A percentile compares a stretch with the other conserved stretches of the same genome.
Evolutionary conservation across 73 alveolate genomes (phyloP).

Genomic region (Blepharisma japonicum): DNA sequence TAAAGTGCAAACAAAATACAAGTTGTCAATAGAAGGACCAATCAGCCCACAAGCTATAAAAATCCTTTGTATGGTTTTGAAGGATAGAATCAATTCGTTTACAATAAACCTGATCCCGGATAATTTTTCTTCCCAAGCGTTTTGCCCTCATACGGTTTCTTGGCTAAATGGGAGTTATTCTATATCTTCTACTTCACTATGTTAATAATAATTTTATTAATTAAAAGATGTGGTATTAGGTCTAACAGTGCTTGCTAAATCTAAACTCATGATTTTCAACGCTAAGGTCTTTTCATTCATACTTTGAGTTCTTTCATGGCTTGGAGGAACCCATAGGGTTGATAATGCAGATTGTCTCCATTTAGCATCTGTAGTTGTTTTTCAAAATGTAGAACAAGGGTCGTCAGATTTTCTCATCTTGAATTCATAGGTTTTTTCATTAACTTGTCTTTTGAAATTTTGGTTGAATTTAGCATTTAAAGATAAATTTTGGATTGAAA

Average conservation of each 20-base stretch:
- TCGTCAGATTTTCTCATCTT: slow-evolving; percentile 40
- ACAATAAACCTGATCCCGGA: too few species aligned
- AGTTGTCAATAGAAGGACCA: too few species aligned
- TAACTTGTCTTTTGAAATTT: slow-evolving; percentile 42
- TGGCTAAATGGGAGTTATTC: too few species aligned
- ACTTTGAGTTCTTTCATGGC: slow-evolving; percentile 37
- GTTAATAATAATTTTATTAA: too few species aligned
- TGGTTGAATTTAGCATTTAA: slow-evolving; percentile 59
- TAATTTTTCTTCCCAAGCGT: too few species aligned
- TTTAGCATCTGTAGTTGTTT: slow-evolving; percentile 42
- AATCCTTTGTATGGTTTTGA: too few species aligned
- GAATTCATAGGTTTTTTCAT: slow-evolving; percentile 45
- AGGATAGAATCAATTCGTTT: too few species aligned
- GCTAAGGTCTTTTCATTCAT: slow-evolving; percentile 50
- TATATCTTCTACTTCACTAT: too few species aligned
- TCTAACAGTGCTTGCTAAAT: slow-evolving; percentile 29
- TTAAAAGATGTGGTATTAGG: too few species aligned
- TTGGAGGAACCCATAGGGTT: slow-evolving; percentile 45
- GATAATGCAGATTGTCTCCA: slow-evolving; percentile 46
- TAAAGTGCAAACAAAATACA: too few species aligned
- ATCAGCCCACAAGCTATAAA: too few species aligned
- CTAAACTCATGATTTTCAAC: slow-evolving; percentile 54
- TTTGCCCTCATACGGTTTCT: too few species aligned
- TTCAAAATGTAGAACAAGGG: slow-evolving; percentile 48
- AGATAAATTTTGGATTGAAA: slow-evolving; percentile 48